Conservation (phyloP, 2,329 filamentous ascomycete species). For the Talaromyces sp. region DNA sequence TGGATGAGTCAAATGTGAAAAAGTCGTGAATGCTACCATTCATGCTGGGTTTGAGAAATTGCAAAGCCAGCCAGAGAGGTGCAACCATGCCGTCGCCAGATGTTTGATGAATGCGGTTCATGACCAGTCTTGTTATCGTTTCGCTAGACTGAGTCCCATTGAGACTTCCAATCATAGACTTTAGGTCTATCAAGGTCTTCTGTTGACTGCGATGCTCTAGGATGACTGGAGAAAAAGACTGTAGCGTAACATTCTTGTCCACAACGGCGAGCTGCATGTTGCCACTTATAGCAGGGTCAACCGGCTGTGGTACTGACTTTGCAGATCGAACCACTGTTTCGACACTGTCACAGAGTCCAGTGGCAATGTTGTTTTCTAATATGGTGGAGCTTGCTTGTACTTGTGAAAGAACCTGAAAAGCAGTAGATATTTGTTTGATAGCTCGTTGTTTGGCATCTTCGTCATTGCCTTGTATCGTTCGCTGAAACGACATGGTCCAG, state of each 20-base stretch:
- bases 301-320: constrained; percentile 22
- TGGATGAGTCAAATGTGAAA: constrained; percentile 47
- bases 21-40: constrained; percentile 59
- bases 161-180: constrained; percentile 54
- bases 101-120: constrained; percentile 56
- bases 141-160: constrained; percentile 36
- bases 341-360: constrained; percentile 69
- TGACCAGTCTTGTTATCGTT: constrained; percentile 58
- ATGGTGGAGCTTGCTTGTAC: constrained; percentile 60
- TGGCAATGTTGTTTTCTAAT: constrained; percentile 61
- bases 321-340: constrained; percentile 39
- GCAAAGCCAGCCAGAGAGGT: constrained; percentile 73
- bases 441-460: constrained; percentile 68
- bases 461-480: constrained; percentile 77
- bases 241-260: constrained; percentile 16
- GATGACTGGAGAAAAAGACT: constrained; percentile 55
- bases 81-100: constrained; percentile 57
- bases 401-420: constrained; percentile 59
- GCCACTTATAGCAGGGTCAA: constrained; percentile 16
- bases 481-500: constrained; percentile 75
- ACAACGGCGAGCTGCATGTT: constrained; percentile 24
- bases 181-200: constrained; percentile 56
- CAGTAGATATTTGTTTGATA: constrained; percentile 69
- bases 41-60: constrained; percentile 53
- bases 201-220: constrained; percentile 61